Evolutionary conservation across 1,139 yeast genomes (phyloP).

Genomic region (Suzukiozyma palmioleophila): DNA sequence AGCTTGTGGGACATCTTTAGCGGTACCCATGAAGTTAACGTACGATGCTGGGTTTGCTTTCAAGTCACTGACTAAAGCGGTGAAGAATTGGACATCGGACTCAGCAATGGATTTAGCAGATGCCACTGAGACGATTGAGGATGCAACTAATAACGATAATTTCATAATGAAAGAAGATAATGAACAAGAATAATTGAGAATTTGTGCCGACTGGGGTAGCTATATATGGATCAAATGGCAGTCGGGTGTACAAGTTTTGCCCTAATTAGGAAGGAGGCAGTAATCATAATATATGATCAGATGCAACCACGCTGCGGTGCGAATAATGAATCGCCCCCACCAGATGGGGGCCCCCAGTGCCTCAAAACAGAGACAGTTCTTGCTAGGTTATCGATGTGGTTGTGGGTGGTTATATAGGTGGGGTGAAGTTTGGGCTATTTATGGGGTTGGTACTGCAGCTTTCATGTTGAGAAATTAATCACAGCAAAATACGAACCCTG

Average conservation of each 20-base stretch:
- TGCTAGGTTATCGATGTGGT: no score
- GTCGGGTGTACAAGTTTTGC: no score
- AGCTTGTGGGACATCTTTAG: slow-evolving; percentile 28
- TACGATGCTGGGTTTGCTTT: slow-evolving; percentile 23
- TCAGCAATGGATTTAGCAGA: slow-evolving; percentile 4
- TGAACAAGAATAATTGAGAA: no score
- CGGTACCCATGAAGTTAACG: slow-evolving; percentile 30
- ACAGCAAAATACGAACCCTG: background rate
- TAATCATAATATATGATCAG: no score
- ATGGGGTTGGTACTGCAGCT: slow-evolving; percentile 2
- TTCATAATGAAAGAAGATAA: slow-evolving; percentile 13
- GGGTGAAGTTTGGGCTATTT: background rate
- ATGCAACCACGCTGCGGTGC: no score
- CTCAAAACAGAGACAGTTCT: no score
- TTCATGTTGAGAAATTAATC: background rate
- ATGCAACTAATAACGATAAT: slow-evolving; percentile 7
- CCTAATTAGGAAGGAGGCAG: no score
- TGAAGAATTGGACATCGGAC: slow-evolving; percentile 32
- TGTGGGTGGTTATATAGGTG: no score
- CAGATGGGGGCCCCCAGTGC: no score
- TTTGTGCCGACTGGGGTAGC: no score
- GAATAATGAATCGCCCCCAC: no score
- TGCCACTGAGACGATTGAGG: background rate
- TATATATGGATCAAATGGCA: no score
- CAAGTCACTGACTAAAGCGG: slow-evolving; percentile 38